phyloP scores from a whole-genome alignment of 306 rosid species.

The Styphnolobium japonicum region DNA sequence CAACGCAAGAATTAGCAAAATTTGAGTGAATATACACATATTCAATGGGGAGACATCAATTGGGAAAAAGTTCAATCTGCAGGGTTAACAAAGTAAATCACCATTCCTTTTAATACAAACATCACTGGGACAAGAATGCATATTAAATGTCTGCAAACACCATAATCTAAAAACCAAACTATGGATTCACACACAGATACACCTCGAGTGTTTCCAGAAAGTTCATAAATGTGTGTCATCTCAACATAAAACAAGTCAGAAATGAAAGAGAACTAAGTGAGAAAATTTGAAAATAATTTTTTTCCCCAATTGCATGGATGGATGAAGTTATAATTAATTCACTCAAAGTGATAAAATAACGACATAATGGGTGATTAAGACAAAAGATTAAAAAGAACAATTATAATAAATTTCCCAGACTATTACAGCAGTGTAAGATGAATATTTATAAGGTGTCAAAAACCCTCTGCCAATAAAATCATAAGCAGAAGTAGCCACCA shows the following conservation, averaged over 20 bases:
- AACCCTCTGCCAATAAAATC: neutral
- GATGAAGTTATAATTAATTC: neutral
- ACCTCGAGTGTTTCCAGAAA: neutral
- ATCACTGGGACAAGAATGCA: neutral
- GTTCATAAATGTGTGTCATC: neutral
- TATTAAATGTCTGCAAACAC: neutral
- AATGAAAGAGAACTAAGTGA: neutral
- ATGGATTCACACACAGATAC: neutral
- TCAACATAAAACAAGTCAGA: neutral
- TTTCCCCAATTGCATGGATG: neutral
- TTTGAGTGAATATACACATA: neutral
- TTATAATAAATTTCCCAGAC: neutral
- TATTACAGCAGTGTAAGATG: neutral
- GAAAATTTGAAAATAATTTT: neutral
- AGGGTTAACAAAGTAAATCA: neutral
- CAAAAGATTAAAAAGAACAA: neutral
- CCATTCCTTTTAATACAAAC: neutral
- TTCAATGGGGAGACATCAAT: neutral
- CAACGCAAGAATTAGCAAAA: neutral
- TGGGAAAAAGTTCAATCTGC: neutral
- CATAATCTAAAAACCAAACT: neutral
- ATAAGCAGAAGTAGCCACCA: conserved; percentile 14
- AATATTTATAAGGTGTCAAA: neutral
- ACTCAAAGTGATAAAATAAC: neutral
- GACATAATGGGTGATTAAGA: neutral